phyloP scores from a whole-genome alignment of 1,139 yeast genomes.

The Wickerhamiella infanticola region DNA sequence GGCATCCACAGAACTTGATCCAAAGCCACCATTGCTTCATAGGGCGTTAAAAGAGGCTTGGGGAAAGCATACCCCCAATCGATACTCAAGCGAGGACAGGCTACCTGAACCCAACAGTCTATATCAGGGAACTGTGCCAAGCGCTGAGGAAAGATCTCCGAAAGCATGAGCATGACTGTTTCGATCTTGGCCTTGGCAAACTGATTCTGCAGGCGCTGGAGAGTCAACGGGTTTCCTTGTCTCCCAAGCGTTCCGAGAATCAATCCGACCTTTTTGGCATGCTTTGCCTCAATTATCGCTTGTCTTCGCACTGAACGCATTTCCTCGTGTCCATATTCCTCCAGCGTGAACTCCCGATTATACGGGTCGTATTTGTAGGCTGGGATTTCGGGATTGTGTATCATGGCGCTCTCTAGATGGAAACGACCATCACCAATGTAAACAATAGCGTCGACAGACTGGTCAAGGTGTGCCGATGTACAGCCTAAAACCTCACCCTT shows the following conservation, averaged over 20 bases:
- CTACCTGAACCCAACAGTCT: slow-evolving; percentile 93
- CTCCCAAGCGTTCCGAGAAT: slow-evolving; percentile 93
- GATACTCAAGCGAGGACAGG: slow-evolving; percentile 89
- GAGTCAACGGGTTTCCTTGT: slow-evolving; percentile 78
- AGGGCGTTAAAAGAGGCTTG: slow-evolving; percentile 85
- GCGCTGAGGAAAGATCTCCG: slow-evolving; percentile 89
- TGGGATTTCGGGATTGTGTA: slow-evolving; percentile 83
- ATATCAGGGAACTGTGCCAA: slow-evolving; percentile 87
- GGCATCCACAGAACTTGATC: slow-evolving; percentile 59
- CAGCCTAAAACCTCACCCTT: slow-evolving; percentile 96
- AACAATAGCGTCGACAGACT: slow-evolving; percentile 60
- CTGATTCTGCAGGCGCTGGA: slow-evolving; percentile 43
- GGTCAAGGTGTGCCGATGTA: slow-evolving; percentile 68
- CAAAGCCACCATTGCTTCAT: slow-evolving; percentile 87
- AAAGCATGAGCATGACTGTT: slow-evolving; percentile 67
- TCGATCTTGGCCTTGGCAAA: slow-evolving; percentile 41
- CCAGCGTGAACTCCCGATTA: slow-evolving; percentile 76
- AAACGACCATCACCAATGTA: slow-evolving; percentile 95
- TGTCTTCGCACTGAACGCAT: slow-evolving; percentile 56
- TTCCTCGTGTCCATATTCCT: slow-evolving; percentile 74
- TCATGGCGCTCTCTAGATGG: slow-evolving; percentile 93
- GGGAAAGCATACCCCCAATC: slow-evolving; percentile 99
- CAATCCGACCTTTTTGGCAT: slow-evolving; percentile 60
- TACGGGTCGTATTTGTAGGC: slow-evolving; percentile 94
- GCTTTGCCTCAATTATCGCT: slow-evolving; percentile 48